Base-by-base conservation (phyloP, 768 basidiomycete species). In the Trichaptum fuscoviolaceum region DNA sequence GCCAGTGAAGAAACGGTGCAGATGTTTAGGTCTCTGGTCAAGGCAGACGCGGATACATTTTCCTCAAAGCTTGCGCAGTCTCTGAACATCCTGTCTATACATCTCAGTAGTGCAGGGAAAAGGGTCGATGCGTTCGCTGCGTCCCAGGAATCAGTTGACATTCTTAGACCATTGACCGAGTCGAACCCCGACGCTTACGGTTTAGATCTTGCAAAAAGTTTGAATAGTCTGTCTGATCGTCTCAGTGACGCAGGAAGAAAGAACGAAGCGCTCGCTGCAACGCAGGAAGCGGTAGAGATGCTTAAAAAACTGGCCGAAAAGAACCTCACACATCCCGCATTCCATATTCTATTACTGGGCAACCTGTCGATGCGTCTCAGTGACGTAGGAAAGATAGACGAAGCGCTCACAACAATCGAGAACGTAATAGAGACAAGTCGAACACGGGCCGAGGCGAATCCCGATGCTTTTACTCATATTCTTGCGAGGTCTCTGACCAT, bases 331-430 rank as follows among this genome's bases (percentile, higher is more conserved):
- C n/a, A 58, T 17, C 62, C n/a, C 26, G 6, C 3, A 30, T 27
- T 18, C 35, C 64, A 68, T 57, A 64, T 67, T 8, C 17, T n/a
- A 4, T 34, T 60, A 10, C 57, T 65, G 10, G 30, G 65, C 63
- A 69, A 69, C 57, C 34, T 69, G 20, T 65, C 64, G 7, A 36
- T 65, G n/a, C 57, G 34, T 57, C 61, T 69, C 10, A 68, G 30
- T 2, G 64, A 67, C 27, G n/a, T 57, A 15, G 69, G 68, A 8
- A 35, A 36, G 20, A 57, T 27, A 7, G 63, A 62, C 27, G 68
- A 69, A 24, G 69, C 69, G 9, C 62, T 69, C 10, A 35, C n/a
- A 8, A 62, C 64, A 12, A 36, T 67, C 12, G 17, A 57, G 27
- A 24, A 67, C 24, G 66, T 64, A 12, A 52, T 67, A 15, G 17